Base-by-base conservation (phyloP, 345 rosid genomes). In the Cardamine chenopodiifolia region DNA sequence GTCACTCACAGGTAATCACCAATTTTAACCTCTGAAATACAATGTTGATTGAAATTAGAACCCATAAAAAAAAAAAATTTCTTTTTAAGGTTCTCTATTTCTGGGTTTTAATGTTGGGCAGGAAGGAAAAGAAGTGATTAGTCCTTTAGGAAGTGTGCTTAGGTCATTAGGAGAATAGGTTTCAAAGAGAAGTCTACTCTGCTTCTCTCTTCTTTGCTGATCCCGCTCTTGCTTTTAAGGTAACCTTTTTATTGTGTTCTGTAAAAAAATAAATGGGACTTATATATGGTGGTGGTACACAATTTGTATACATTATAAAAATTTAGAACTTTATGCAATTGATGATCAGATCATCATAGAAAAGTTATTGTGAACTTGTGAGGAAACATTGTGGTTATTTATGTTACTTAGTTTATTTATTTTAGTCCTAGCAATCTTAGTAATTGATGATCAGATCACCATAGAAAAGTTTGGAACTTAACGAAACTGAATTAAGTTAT, bases 151-250 rank as follows among this genome's bases (percentile, higher is more conserved):
- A 52, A 83, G 57, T 59, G 64, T 82, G 62, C 62, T 77, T 49
- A 62, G 45, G 63, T 62, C 68, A 63, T 50, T 83, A 39, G 78
- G 86, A 25, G 82, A 84, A 48, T 68, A 78, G 3, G 61, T 77
- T 28, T 83, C 90, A 10, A 86, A 75, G 55, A 80, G 86, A 7
- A 78, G 93, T 67, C 68, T 86, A 62, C 82, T 91, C 94, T 54
- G 91, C 84, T 81, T 85, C 97, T 14, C 64, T 89, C 50, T 84
- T 85, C 79, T 84, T 88, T 50, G 81, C 81, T 76, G 92, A 93
- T 68, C 96, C 97, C 23, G 97, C 96, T 18, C 91, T 89, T 31
- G 97, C 97, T 18, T 93, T 78, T 71, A 88, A 85, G 96, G 96
- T 87, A 78, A 19, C 9, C 19, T 11, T 23, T 17, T 25, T 59